Evolutionary conservation across 1,284 basidiomycete species (phyloP).

Genomic region (Ustilago shanxiensis): DNA sequence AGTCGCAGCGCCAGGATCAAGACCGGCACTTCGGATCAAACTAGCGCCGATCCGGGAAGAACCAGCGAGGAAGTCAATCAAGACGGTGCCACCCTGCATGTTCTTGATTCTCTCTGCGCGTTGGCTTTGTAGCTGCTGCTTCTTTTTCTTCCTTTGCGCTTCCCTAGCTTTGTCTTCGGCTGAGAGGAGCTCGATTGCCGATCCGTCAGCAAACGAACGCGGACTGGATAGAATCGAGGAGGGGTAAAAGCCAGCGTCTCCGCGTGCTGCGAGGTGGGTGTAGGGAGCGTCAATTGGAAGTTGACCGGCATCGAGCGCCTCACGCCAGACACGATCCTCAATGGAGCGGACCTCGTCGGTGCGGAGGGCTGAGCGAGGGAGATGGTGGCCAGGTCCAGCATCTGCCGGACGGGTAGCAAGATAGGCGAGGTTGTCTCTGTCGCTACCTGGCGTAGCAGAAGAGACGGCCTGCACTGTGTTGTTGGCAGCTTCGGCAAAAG

Average conservation of each 20-base stretch:
- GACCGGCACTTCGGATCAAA: slow-evolving; percentile 37
- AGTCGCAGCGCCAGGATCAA: slow-evolving; percentile 1
- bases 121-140: slow-evolving; percentile 19
- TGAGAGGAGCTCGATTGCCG: slow-evolving; percentile 36
- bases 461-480: background rate
- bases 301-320: slow-evolving; percentile 43
- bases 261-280: slow-evolving; percentile 53
- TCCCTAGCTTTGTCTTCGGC: slow-evolving; percentile 19
- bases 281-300: slow-evolving; percentile 59
- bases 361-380: slow-evolving; percentile 34
- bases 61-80: slow-evolving; percentile 60
- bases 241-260: slow-evolving; percentile 20
- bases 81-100: slow-evolving; percentile 59
- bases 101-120: slow-evolving; percentile 19
- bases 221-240: slow-evolving; percentile 29
- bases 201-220: slow-evolving; percentile 19
- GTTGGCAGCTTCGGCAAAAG: background rate
- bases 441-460: background rate
- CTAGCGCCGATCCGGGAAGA: slow-evolving; percentile 51
- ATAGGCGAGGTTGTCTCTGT: background rate
- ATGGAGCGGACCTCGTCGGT: slow-evolving; percentile 47
- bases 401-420: background rate
- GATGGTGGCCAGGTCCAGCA: slow-evolving; percentile 15
- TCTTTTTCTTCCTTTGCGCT: slow-evolving; percentile 10
- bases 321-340: slow-evolving; percentile 54